Evolutionary conservation across 768 basidiomycete species (phyloP).

Genomic region (Termitomyces sp.): DNA sequence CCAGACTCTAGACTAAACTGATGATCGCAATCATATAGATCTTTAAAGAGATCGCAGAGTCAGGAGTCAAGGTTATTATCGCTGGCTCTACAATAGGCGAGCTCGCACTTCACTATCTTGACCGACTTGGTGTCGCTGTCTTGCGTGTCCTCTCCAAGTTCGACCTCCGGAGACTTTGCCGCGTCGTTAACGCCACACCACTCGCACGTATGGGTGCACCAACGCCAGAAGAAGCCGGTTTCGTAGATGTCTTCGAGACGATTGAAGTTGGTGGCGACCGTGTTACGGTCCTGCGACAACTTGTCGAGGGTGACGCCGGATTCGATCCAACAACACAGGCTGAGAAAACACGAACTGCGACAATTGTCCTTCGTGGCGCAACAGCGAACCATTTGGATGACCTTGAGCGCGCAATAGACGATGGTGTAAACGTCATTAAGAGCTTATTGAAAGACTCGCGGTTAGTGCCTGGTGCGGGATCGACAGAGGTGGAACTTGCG

Average conservation of each 20-base stretch:
- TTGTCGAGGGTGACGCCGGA: constrained; percentile 57
- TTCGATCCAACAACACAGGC: constrained; percentile 43
- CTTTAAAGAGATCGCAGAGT: not conserved
- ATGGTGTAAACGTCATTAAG: constrained; percentile 47
- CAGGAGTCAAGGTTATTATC: not conserved
- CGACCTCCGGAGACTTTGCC: constrained; percentile 88
- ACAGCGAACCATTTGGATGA: constrained; percentile 94
- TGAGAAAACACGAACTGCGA: constrained; percentile 85
- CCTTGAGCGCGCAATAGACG: constrained; percentile 93
- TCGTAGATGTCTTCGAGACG: constrained; percentile 91
- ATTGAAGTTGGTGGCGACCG: constrained; percentile 96
- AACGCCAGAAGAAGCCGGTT: constrained; percentile 93
- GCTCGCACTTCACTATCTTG: constrained; percentile 94
- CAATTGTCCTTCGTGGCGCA: constrained; percentile 94
- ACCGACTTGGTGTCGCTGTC: constrained; percentile 89
- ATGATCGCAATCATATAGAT: not conserved
- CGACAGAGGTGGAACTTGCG: constrained; percentile 90
- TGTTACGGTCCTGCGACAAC: constrained; percentile 92
- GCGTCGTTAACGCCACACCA: constrained; percentile 94
- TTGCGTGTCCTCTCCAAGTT: constrained; percentile 98
- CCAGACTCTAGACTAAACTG: constrained; percentile 18
- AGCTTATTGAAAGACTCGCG: constrained; percentile 79
- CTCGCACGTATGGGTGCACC: constrained; percentile 95
- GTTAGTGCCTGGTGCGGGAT: constrained; percentile 91
- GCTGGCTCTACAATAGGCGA: constrained; percentile 85